Conservation (phyloP, 2,329 filamentous ascomycete species). For the Trichoderma sp. region DNA sequence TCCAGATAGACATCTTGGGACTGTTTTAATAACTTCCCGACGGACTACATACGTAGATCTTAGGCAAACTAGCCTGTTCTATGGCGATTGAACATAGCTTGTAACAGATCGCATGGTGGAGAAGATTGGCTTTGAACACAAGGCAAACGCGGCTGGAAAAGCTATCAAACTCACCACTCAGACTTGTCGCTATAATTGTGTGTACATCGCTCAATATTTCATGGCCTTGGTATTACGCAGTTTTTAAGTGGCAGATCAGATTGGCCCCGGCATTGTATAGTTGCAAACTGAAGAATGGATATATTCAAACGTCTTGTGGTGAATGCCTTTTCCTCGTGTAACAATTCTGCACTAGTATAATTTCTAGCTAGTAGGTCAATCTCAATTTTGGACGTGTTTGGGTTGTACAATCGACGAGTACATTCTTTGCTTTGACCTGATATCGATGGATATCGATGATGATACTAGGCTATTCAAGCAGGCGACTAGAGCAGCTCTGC, state of each 20-base stretch:
- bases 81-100: background rate
- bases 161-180: background rate
- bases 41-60: background rate
- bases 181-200: background rate
- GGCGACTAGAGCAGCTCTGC: too few relatives aligned
- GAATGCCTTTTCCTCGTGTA: too few relatives aligned
- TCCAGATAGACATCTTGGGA: background rate
- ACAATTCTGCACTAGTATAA: too few relatives aligned
- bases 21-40: background rate
- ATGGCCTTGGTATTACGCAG: background rate
- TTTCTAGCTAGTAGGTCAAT: rapidly evolving
- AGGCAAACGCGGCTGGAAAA: background rate
- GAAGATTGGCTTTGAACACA: background rate
- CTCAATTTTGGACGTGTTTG: background rate
- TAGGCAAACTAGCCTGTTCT: background rate
- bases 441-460: background rate
- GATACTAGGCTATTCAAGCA: too few relatives aligned
- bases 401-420: background rate
- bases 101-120: background rate
- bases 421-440: background rate
- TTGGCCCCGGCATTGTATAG: background rate
- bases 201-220: background rate
- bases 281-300: too few relatives aligned
- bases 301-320: too few relatives aligned
- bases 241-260: background rate